Base-by-base conservation (phyloP, 306 rosid genomes). In the Cyclanthera cordifolia region DNA sequence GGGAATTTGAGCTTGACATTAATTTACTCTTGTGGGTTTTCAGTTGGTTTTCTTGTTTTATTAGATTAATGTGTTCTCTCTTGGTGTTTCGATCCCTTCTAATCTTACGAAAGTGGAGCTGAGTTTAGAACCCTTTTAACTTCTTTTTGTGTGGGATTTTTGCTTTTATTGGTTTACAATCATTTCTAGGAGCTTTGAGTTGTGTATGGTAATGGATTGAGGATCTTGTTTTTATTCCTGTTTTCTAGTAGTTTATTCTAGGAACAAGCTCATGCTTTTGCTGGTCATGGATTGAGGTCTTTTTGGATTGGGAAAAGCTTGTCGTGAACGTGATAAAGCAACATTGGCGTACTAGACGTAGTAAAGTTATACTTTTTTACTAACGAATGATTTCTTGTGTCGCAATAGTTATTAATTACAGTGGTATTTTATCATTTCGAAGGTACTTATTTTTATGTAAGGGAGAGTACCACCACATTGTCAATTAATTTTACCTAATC, bases 1-100 rank as follows among this genome's bases (percentile, higher is more conserved):
- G 67, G 66, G 69, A 65, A 72, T 81, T 67, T 20, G 19, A 75
- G 82, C 64, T 75, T 75, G 61, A 50, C 66, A 17, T 68, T 68
- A 0, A 65, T 65, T 23, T 16, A 65, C 21, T 65, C 0, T 65
- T 15, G 34, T 65, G 70, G 8, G 8, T 24, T 24, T 34, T 34
- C 41, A 34, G 41, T 8, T 34, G 41, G 8, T 34, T 34, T 34
- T 34, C 41, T 43, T 65, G 53, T 49, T 65, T 13, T 50, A 16
- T 67, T 46, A 2, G 72, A 46, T 49, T 48, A 15, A 46, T 39
- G 51, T 0, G 6, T 49, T 2, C 8, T 48, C n/a, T 16, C 17
- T 2, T 50, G 11, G 39, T n/a, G 50, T 28, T 6, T 49, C n/a
- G 57, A 48, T 68, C 47, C 47, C 34, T 68, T 10, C 14, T n/a